These are phyloP conservation scores for Fusarium longipes DNA, from an alignment of 2,329 filamentous ascomycete genomes.

Conservation along the genomic window DNA sequence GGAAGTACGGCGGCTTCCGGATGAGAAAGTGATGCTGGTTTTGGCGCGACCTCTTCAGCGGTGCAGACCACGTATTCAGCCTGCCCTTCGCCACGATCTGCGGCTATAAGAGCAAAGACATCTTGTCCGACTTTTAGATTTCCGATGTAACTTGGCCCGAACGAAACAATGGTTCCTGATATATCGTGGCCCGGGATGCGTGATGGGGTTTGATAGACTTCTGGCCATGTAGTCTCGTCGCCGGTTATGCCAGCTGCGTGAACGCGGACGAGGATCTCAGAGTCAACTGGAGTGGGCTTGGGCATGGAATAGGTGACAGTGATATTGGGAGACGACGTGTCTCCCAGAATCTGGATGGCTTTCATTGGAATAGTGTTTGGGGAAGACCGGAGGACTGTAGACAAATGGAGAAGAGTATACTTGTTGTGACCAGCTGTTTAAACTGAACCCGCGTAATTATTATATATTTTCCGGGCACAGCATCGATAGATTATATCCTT, in stretches of 20 bases:
- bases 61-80: conserved; percentile 8
- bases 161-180: conserved; percentile 47
- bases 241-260: conserved; percentile 51
- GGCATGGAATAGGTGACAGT: conserved; percentile 25
- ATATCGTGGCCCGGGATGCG: conserved; percentile 53
- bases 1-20: conserved; percentile 9
- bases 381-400: too few relatives aligned
- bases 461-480: background rate
- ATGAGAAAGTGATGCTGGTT: conserved; percentile 2
- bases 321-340: conserved; percentile 34
- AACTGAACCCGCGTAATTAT: too few relatives aligned
- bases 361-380: conserved; percentile 44
- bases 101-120: background rate
- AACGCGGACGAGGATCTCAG: conserved; percentile 48
- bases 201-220: conserved; percentile 45
- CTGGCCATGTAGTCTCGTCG: conserved; percentile 51
- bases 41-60: background rate
- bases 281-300: conserved; percentile 23
- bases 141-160: conserved; percentile 26
- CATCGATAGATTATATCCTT: background rate
- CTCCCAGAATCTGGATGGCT: conserved; percentile 49
- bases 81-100: conserved; percentile 3
- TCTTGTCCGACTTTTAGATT: background rate
- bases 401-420: background rate
- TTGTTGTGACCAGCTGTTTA: background rate